phyloP scores from a whole-genome alignment of 176 grass and related monocot species.

The Oryza nivara region DNA sequence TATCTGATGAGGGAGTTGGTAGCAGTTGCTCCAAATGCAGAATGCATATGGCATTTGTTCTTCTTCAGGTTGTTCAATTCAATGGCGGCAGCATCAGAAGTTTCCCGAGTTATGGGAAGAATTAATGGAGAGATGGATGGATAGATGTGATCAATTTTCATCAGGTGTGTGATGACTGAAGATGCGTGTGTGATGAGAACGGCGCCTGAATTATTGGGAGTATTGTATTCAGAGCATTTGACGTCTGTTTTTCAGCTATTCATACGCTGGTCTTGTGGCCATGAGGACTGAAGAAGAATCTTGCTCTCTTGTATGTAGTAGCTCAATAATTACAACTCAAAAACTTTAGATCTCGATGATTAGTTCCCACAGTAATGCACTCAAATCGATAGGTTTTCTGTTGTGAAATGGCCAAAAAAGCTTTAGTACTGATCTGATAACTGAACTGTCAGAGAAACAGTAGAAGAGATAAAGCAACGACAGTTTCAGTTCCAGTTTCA shows the following conservation, averaged over 20 bases:
- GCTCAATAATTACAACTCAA: not conserved
- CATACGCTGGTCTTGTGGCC: constrained; percentile 14
- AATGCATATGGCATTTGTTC: too few relatives aligned
- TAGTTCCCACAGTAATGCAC: not conserved
- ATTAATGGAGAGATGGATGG: not conserved
- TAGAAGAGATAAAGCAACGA: not conserved
- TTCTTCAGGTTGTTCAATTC: too few relatives aligned
- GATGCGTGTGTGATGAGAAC: not conserved
- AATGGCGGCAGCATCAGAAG: not conserved
- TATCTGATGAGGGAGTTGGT: constrained; percentile 43
- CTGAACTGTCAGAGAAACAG: not conserved
- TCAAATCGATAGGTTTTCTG: not conserved
- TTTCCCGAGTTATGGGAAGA: constrained; percentile 22
- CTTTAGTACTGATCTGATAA: not conserved
- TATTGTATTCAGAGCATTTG: constrained; percentile 23
- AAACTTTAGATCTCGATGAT: not conserved
- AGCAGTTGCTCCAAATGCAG: not conserved
- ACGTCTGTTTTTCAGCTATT: constrained; percentile 42
- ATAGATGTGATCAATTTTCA: not conserved
- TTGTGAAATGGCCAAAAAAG: not conserved
- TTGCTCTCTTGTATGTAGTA: not conserved
- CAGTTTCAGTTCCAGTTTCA: not conserved
- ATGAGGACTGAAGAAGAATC: constrained; percentile 14
- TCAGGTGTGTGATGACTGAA: not conserved
- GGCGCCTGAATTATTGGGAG: constrained; percentile 26